A percentile compares a stretch with the other conserved stretches of the same genome.
phyloP scores from a whole-genome alignment of 371 early-diverging fungal species.

The Catenaria anguillulae region DNA sequence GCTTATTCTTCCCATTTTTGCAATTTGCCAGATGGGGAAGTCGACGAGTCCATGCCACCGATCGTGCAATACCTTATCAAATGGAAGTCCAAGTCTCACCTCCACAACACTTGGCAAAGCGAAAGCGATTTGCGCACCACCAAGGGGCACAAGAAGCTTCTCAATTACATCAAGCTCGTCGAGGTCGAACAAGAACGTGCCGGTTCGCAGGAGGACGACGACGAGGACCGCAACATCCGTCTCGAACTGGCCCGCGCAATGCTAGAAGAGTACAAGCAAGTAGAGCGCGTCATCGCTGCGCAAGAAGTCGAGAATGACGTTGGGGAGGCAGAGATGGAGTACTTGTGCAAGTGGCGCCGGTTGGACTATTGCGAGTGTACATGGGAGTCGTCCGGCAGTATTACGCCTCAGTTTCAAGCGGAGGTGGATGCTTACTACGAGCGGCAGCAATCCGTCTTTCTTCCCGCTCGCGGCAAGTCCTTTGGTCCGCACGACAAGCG shows the following conservation, averaged over 20 bases:
- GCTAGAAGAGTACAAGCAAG: constrained; percentile 63
- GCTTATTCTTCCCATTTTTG: constrained; percentile 6
- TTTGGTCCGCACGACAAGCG: constrained; percentile 11
- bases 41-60: background rate
- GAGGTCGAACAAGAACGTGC: background rate
- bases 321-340: constrained; percentile 37
- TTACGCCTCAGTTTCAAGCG: constrained; percentile 43
- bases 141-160: constrained; percentile 79
- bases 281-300: constrained; percentile 74
- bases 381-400: constrained; percentile 62
- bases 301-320: constrained; percentile 19
- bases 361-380: constrained; percentile 77
- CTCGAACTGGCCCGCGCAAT: constrained; percentile 63
- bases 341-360: constrained; percentile 82
- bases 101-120: constrained; percentile 84
- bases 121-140: constrained; percentile 41
- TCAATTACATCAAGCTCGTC: constrained; percentile 61
- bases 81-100: constrained; percentile 82
- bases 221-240: constrained; percentile 71
- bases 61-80: constrained; percentile 66
- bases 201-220: constrained; percentile 41
- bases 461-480: constrained; percentile 53
- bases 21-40: background rate
- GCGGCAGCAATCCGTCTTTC: constrained; percentile 46
- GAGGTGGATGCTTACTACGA: constrained; percentile 75